Evolutionary conservation across 805 yeast species (phyloP).

Genomic region (Pichia rugopelliculosa): DNA sequence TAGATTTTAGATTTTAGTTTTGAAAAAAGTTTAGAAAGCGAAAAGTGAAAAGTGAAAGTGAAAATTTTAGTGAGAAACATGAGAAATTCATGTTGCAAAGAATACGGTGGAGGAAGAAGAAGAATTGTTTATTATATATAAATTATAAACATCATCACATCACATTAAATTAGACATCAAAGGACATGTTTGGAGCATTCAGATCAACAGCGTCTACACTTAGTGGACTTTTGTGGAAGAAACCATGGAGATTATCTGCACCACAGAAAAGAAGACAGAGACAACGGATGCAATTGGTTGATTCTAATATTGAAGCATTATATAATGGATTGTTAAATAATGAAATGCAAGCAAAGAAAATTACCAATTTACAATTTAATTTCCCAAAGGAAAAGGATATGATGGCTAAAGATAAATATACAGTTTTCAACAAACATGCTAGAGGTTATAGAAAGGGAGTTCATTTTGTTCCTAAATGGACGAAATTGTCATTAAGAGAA

Average conservation of each 20-base stretch:
- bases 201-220: slow-evolving; percentile 46
- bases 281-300: slow-evolving; percentile 75
- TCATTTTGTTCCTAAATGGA: slow-evolving; percentile 89
- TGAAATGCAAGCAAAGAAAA: slow-evolving; percentile 27
- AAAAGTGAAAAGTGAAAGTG: too few species aligned
- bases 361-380: slow-evolving; percentile 32
- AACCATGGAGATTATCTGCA: slow-evolving; percentile 69
- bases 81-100: too few species aligned
- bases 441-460: slow-evolving; percentile 81
- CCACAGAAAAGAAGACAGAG: slow-evolving; percentile 82
- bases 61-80: too few species aligned
- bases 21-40: too few species aligned
- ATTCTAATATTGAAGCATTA: slow-evolving; percentile 62
- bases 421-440: slow-evolving; percentile 69
- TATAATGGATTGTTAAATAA: slow-evolving; percentile 38
- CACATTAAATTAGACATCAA: too few species aligned
- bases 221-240: slow-evolving; percentile 79
- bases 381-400: slow-evolving; percentile 79
- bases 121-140: too few species aligned
- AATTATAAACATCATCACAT: too few species aligned
- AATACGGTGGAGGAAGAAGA: neutral
- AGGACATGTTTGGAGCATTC: slow-evolving; percentile 55
- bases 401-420: slow-evolving; percentile 78
- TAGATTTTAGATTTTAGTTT: too few species aligned
- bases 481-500: slow-evolving; percentile 70